Percentiles rank a stretch among this genome's conserved stretches.
Evolutionary conservation across 2,329 filamentous ascomycete genomes (phyloP).

Genomic region (Atkinsonella texensis): DNA sequence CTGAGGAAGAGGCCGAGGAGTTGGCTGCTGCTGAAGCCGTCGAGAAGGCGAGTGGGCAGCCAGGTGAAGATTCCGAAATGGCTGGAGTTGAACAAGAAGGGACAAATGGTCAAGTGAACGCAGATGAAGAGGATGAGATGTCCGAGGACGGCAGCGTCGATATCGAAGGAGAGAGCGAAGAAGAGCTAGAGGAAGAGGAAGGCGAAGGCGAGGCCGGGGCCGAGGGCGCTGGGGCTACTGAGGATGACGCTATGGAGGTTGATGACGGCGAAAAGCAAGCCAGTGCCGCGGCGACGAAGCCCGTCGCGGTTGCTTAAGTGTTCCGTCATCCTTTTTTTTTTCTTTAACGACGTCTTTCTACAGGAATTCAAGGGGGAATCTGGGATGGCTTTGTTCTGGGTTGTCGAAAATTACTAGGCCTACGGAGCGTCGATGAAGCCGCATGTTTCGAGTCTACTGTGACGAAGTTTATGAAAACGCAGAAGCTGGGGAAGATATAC

Average conservation of each 20-base stretch:
- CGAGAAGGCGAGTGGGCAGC: constrained; percentile 25
- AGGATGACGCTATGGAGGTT: constrained; percentile 38
- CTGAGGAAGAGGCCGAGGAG: constrained; percentile 56
- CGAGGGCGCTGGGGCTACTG: constrained; percentile 16
- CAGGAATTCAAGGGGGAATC: neutral
- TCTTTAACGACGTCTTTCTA: neutral
- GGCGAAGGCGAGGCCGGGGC: constrained; percentile 24
- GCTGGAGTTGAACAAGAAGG: constrained; percentile 48
- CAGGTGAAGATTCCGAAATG: constrained; percentile 63
- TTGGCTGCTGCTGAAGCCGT: constrained; percentile 37
- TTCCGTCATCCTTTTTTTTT: neutral
- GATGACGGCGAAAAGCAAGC: constrained; percentile 28
- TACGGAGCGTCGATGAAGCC: neutral
- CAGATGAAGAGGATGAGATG: constrained; percentile 51
- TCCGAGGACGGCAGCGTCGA: constrained; percentile 70
- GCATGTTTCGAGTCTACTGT: neutral
- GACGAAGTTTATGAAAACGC: neutral
- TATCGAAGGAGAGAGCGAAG: constrained; percentile 64
- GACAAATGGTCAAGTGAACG: constrained; percentile 23
- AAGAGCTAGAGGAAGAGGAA: constrained; percentile 46
- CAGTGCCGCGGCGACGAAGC: constrained; percentile 18
- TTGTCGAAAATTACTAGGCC: neutral
- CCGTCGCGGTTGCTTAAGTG: constrained; percentile 22
- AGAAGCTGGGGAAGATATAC: neutral
- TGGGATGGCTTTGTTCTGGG: neutral